Evolutionary conservation across 2,329 filamentous ascomycete species (phyloP).

Genomic region (Ophiocordyceps robertsii): DNA sequence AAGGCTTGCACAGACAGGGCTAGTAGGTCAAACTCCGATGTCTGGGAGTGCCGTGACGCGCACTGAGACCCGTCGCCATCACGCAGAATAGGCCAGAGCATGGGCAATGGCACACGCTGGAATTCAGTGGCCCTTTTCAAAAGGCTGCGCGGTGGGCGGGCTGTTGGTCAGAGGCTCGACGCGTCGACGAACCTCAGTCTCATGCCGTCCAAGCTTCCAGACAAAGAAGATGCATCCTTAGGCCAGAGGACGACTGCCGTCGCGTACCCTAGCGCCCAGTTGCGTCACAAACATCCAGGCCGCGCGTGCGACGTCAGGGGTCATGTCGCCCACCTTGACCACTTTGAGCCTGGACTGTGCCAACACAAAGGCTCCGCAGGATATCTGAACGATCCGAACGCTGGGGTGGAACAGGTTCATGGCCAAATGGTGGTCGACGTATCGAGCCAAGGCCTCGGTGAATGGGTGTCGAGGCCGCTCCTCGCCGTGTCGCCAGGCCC

Average conservation of each 20-base stretch:
- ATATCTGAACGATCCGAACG: slow-evolving; percentile 38
- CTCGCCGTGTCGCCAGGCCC: slow-evolving; percentile 29
- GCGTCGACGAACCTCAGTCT: too few species aligned
- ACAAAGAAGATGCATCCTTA: neutral
- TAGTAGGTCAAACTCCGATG: too few species aligned
- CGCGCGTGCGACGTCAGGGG: slow-evolving; percentile 16
- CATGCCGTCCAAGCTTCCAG: neutral
- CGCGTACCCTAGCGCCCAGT: slow-evolving; percentile 18
- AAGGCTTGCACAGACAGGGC: too few species aligned
- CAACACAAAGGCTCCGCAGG: slow-evolving; percentile 41
- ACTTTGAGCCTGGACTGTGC: slow-evolving; percentile 39
- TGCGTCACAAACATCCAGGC: slow-evolving; percentile 24
- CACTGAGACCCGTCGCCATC: too few species aligned
- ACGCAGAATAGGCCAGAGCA: too few species aligned
- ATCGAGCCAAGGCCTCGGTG: slow-evolving; percentile 33
- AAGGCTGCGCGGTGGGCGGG: too few species aligned
- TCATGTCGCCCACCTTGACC: slow-evolving; percentile 15
- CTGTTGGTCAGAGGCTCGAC: too few species aligned
- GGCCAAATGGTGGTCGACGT: slow-evolving; percentile 38
- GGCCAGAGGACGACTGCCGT: slow-evolving; percentile 6
- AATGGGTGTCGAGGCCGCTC: slow-evolving; percentile 24
- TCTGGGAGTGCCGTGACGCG: too few species aligned
- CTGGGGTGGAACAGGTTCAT: slow-evolving; percentile 41
- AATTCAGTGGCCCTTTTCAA: too few species aligned
- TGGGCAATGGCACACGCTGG: too few species aligned